Conservation (phyloP, 2,329 filamentous ascomycete species). For the Boeremia exigua region DNA sequence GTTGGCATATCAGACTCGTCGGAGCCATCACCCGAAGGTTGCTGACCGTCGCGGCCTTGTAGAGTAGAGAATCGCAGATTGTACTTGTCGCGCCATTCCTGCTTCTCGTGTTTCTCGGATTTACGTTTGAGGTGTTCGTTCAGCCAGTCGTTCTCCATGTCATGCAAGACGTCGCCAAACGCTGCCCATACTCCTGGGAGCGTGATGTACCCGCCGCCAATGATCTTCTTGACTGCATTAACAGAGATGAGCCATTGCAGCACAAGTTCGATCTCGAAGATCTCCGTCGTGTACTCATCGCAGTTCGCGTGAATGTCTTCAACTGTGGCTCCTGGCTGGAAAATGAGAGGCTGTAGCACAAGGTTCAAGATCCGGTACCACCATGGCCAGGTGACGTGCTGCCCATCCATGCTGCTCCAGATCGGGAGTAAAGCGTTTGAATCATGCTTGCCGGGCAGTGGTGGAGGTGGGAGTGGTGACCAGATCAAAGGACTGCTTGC, state of each 20-base stretch:
- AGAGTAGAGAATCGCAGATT: constrained; percentile 26
- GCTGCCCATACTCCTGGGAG: constrained; percentile 37
- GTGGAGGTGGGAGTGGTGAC: constrained; percentile 33
- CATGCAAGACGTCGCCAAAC: constrained; percentile 40
- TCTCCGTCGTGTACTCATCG: constrained; percentile 32
- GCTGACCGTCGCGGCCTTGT: constrained; percentile 3
- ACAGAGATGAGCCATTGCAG: constrained; percentile 39
- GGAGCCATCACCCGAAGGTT: neutral
- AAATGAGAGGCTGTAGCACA: constrained; percentile 67
- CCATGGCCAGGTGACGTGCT: constrained; percentile 59
- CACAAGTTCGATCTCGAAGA: constrained; percentile 43
- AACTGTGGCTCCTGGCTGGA: constrained; percentile 64
- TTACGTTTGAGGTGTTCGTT: constrained; percentile 39
- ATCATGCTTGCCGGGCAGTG: constrained; percentile 35
- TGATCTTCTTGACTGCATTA: constrained; percentile 28
- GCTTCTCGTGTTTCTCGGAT: constrained; percentile 24
- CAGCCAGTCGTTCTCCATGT: constrained; percentile 38
- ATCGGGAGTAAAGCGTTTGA: constrained; percentile 64
- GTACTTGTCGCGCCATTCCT: constrained; percentile 33
- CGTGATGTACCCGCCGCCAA: constrained; percentile 31
- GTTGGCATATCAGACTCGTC: constrained; percentile 1
- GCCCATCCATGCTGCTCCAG: constrained; percentile 74
- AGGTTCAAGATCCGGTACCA: constrained; percentile 71
- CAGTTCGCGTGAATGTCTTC: constrained; percentile 57
- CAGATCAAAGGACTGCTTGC: constrained; percentile 20